Evolutionary conservation across 1,284 basidiomycete species (phyloP).

Genomic region (Erythrobasidium hasegawianum): DNA sequence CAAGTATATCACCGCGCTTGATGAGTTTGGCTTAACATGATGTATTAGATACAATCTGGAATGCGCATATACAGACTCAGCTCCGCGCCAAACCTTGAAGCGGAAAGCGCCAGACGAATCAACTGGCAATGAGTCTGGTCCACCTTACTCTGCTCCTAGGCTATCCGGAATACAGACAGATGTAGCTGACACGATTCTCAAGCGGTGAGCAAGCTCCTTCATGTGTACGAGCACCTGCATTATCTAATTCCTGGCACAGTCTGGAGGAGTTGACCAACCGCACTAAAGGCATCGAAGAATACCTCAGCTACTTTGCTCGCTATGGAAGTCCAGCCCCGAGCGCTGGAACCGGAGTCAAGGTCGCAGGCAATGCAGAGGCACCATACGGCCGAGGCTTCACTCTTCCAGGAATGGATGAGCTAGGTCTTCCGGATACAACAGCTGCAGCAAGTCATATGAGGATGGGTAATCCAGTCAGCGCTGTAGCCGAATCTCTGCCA

Average conservation of each 20-base stretch:
- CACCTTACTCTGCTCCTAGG: slow-evolving; percentile 3
- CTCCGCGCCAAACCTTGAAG: slow-evolving; percentile 9
- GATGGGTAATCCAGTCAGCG: slow-evolving; percentile 30
- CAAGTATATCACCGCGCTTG: too few relatives aligned
- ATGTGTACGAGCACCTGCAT: too few relatives aligned
- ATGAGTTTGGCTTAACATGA: too few relatives aligned
- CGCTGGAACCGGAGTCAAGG: background rate
- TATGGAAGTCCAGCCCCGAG: background rate
- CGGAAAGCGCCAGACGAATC: slow-evolving; percentile 25
- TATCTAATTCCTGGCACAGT: too few relatives aligned
- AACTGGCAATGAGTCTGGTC: background rate
- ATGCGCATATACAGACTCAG: slow-evolving; percentile 24
- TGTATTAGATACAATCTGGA: slow-evolving; percentile 36
- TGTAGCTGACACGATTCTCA: slow-evolving; percentile 19
- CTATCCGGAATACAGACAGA: slow-evolving; percentile 10
- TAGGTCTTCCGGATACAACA: slow-evolving; percentile 18
- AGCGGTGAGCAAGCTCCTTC: slow-evolving; percentile 6
- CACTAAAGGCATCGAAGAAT: slow-evolving; percentile 22
- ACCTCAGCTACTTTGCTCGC: background rate
- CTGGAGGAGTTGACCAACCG: slow-evolving; percentile 25
- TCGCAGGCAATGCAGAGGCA: background rate
- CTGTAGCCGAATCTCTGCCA: slow-evolving; percentile 23
- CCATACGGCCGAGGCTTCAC: background rate
- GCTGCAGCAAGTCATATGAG: slow-evolving; percentile 14
- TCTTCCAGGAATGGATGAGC: background rate